phyloP scores from a whole-genome alignment of 495 filamentous ascomycete species.

The Penicillium maclennaniae region DNA sequence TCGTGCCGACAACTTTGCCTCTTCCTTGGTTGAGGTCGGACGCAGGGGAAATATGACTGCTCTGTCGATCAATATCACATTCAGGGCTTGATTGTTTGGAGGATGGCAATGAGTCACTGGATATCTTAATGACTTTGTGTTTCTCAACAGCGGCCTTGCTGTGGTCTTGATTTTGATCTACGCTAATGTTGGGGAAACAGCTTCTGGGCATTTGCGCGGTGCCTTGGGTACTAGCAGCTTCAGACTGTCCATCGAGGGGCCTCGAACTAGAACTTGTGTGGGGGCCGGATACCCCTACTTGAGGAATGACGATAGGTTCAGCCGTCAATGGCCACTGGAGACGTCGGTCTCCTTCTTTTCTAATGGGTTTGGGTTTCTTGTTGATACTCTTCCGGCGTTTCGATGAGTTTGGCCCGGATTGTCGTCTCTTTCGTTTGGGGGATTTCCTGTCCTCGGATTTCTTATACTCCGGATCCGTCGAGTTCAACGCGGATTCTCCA shows the following conservation, averaged over 20 bases:
- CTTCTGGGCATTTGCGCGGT: not conserved
- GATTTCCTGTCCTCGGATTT: not conserved
- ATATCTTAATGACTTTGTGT: constrained; percentile 6
- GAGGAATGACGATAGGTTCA: not conserved
- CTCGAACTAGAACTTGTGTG: not conserved
- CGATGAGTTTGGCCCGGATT: not conserved
- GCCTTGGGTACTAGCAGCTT: not conserved
- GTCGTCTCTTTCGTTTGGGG: constrained; percentile 8
- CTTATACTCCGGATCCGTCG: constrained; percentile 10
- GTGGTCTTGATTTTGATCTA: not conserved
- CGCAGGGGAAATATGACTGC: not conserved
- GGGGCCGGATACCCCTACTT: not conserved
- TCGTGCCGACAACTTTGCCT: constrained; percentile 26
- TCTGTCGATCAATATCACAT: not conserved
- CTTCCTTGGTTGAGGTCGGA: constrained; percentile 15
- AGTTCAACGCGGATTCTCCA: constrained; percentile 12
- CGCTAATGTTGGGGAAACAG: not conserved
- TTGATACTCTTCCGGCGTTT: constrained; percentile 16
- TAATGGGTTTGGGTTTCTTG: not conserved
- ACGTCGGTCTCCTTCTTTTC: not conserved
- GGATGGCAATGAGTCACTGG: constrained; percentile 4
- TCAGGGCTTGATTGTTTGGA: not conserved
- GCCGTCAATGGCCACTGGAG: constrained; percentile 11
- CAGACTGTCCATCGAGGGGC: not conserved
- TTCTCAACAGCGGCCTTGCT: not conserved